These are phyloP conservation scores for Pythium folliculosum DNA, from an alignment of 352 stramenopile species.

Conservation along the genomic window DNA sequence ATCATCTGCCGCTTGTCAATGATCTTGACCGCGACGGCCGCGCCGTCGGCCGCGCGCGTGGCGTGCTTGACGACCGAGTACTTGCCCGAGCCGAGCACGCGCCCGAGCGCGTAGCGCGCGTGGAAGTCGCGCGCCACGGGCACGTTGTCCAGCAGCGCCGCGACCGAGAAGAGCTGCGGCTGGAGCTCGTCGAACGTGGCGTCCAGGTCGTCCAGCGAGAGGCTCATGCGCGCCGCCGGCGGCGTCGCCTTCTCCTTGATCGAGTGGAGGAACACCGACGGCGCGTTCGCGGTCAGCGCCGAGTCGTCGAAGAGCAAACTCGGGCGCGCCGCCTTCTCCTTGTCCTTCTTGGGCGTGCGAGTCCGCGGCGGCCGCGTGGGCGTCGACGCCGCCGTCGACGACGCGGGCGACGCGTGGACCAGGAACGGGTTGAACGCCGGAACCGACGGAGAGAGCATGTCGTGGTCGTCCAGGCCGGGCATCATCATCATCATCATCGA, in stretches of 20 bases:
- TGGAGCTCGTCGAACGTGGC: conserved; percentile 40
- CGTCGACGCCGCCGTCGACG: conserved; percentile 3
- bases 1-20: conserved; percentile 86
- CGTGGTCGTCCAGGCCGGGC: conserved; percentile 9
- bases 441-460: not conserved
- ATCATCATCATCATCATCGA: conserved; percentile 27
- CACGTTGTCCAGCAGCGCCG: conserved; percentile 60
- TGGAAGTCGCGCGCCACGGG: conserved; percentile 63
- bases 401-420: not conserved
- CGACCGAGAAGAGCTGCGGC: conserved; percentile 70
- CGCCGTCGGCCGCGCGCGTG: conserved; percentile 34
- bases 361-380: conserved; percentile 18
- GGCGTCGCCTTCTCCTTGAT: conserved; percentile 70
- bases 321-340: conserved; percentile 28
- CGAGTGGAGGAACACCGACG: conserved; percentile 58
- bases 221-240: conserved; percentile 47
- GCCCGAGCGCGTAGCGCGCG: conserved; percentile 51
- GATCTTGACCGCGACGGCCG: conserved; percentile 73
- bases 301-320: conserved; percentile 70
- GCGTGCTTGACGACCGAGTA: conserved; percentile 80
- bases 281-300: conserved; percentile 37
- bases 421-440: conserved; percentile 45
- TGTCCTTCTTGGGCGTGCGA: conserved; percentile 19
- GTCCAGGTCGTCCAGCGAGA: conserved; percentile 64
- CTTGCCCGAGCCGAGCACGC: conserved; percentile 69